Evolutionary conservation across 805 yeast genomes (phyloP).

Genomic region (Pichia phayaonensis): DNA sequence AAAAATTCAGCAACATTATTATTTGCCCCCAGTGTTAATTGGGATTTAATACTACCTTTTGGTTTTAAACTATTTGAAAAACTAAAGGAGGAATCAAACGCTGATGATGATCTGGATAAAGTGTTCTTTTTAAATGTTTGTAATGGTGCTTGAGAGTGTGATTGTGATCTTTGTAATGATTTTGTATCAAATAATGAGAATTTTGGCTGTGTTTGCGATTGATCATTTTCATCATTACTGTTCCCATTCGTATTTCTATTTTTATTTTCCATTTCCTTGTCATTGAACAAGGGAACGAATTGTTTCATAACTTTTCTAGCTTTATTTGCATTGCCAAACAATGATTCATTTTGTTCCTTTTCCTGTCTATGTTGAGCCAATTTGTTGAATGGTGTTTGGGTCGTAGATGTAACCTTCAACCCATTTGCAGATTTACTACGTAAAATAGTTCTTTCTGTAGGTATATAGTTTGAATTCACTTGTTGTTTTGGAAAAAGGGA

Average conservation of each 20-base stretch:
- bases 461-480: neutral
- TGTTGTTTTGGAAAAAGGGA: neutral
- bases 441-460: neutral
- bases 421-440: conserved; percentile 5
- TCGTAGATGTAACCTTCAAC: neutral
- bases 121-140: neutral
- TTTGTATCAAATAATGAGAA: conserved; percentile 1
- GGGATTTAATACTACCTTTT: conserved; percentile 4
- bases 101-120: conserved; percentile 2
- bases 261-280: neutral
- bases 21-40: conserved; percentile 7
- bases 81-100: neutral
- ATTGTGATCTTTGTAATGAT: conserved; percentile 6
- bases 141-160: neutral
- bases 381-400: neutral
- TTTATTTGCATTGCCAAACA: conserved; percentile 5
- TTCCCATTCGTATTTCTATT: neutral
- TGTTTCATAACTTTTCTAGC: conserved; percentile 2
- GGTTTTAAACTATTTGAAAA: neutral
- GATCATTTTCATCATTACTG: neutral
- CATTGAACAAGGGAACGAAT: neutral
- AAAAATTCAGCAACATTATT: conserved; percentile 11
- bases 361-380: neutral
- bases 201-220: neutral
- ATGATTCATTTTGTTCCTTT: neutral